Evolutionary conservation across 2,329 filamentous ascomycete genomes (phyloP).

Genomic region (Albophoma yamanashiensis): DNA sequence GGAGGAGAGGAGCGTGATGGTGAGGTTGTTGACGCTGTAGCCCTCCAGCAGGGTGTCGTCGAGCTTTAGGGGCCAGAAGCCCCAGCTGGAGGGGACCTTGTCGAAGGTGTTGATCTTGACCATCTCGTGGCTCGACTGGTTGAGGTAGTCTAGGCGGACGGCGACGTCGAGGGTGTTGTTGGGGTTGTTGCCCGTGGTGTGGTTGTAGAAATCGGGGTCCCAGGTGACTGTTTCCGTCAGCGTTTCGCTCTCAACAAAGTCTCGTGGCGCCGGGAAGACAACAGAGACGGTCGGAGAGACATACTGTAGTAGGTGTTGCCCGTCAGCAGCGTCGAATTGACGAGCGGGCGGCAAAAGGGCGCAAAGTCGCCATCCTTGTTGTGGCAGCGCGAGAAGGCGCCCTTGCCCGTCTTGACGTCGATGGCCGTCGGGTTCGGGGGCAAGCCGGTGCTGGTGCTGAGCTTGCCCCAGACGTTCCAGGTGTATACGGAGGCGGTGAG

Average conservation of each 20-base stretch:
- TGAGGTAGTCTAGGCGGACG: constrained; percentile 29
- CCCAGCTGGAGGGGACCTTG: constrained; percentile 27
- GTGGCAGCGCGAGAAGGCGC: constrained; percentile 38
- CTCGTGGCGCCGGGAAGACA: neutral
- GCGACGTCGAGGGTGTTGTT: constrained; percentile 20
- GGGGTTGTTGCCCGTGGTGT: constrained; percentile 19
- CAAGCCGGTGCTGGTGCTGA: constrained; percentile 30
- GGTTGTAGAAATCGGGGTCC: constrained; percentile 41
- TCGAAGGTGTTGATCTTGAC: constrained; percentile 24
- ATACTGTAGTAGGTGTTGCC: constrained; percentile 41
- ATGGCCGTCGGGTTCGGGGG: constrained; percentile 33
- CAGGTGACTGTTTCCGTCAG: constrained; percentile 35
- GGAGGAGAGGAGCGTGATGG: constrained; percentile 31
- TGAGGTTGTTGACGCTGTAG: constrained; percentile 33
- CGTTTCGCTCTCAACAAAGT: neutral
- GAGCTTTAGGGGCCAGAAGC: constrained; percentile 37
- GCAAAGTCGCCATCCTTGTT: constrained; percentile 34
- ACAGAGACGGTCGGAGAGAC: constrained; percentile 5
- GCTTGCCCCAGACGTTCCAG: constrained; percentile 20
- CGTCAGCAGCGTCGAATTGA: constrained; percentile 30
- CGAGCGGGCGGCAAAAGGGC: constrained; percentile 41
- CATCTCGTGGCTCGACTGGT: constrained; percentile 23
- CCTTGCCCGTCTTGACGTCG: constrained; percentile 25
- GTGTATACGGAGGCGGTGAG: constrained; percentile 33
- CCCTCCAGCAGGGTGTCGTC: constrained; percentile 24